phyloP scores from a whole-genome alignment of 768 basidiomycete genomes.

The Suillus hirtellus region DNA sequence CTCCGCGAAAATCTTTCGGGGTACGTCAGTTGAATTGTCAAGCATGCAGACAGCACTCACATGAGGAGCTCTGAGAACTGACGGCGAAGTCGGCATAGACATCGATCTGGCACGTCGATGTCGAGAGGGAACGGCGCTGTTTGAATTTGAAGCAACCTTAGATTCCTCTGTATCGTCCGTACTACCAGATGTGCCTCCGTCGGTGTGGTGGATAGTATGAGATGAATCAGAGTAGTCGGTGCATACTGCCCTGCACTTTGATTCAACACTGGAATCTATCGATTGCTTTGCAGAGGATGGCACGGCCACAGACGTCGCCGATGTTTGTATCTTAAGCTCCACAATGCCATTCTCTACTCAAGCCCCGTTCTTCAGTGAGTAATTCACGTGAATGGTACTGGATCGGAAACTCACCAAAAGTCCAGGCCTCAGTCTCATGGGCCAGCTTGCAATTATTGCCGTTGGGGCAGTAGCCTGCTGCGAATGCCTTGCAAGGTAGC shows the following conservation, averaged over 20 bases:
- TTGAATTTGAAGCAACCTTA: background rate
- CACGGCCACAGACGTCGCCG: background rate
- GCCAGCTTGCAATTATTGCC: slow-evolving; percentile 31
- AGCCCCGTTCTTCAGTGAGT: background rate
- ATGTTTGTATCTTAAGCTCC: slow-evolving; percentile 10
- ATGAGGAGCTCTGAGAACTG: slow-evolving; percentile 11
- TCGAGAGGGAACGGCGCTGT: slow-evolving; percentile 8
- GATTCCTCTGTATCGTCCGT: background rate
- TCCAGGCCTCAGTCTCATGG: slow-evolving; percentile 28
- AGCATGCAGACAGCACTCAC: background rate
- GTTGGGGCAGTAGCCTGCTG: slow-evolving; percentile 25
- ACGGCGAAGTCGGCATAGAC: slow-evolving; percentile 24
- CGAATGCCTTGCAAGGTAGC: slow-evolving; percentile 26
- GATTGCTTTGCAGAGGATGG: background rate
- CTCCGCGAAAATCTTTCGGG: slow-evolving; percentile 15
- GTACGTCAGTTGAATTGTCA: background rate
- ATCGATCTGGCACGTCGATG: slow-evolving; percentile 31
- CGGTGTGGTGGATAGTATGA: background rate
- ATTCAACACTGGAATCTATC: background rate
- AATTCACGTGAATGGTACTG: background rate
- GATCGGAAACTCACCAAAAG: slow-evolving; percentile 22
- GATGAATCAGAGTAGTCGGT: background rate
- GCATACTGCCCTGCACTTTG: background rate
- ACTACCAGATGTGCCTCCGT: background rate
- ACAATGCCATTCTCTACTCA: slow-evolving; percentile 21